phyloP scores from a whole-genome alignment of 345 rosid genomes.

The Adansonia digitata region DNA sequence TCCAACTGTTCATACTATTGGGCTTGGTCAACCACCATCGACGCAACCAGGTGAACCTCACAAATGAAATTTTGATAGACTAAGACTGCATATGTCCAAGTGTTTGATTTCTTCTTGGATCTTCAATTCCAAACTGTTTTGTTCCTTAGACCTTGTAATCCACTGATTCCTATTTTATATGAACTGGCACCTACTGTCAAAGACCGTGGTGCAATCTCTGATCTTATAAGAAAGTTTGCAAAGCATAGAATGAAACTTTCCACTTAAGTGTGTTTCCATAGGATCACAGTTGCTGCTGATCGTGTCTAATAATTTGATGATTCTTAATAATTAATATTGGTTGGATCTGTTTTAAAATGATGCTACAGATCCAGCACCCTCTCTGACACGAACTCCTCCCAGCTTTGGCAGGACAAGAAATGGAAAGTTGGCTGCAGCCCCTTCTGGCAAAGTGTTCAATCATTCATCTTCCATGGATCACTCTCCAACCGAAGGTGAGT shows the following conservation, averaged over 20 bases:
- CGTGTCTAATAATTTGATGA: not conserved
- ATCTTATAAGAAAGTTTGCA: not conserved
- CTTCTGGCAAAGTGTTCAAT: conserved; percentile 17
- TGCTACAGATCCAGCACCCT: conserved; percentile 26
- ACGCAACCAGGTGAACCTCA: conserved; percentile 22
- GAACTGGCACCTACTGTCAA: not conserved
- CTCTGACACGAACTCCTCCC: conserved; percentile 22
- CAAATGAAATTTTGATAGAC: not conserved
- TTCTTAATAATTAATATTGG: conserved; percentile 11
- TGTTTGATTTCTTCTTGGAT: conserved; percentile 11
- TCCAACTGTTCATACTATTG: not conserved
- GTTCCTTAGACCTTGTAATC: not conserved
- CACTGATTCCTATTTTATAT: not conserved
- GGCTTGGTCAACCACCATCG: conserved; percentile 15
- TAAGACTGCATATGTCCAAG: not conserved
- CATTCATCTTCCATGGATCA: conserved; percentile 18
- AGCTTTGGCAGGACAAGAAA: conserved; percentile 22
- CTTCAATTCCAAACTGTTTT: not conserved
- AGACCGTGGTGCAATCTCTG: not conserved
- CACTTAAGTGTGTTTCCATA: not conserved
- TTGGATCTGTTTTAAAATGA: conserved; percentile 15
- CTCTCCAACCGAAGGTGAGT: conserved; percentile 30
- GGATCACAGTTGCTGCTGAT: not conserved
- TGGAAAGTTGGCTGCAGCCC: conserved; percentile 21
- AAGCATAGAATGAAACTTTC: not conserved